Evolutionary conservation across 345 rosid genomes (phyloP).

Genomic region (Salix viminalis): DNA sequence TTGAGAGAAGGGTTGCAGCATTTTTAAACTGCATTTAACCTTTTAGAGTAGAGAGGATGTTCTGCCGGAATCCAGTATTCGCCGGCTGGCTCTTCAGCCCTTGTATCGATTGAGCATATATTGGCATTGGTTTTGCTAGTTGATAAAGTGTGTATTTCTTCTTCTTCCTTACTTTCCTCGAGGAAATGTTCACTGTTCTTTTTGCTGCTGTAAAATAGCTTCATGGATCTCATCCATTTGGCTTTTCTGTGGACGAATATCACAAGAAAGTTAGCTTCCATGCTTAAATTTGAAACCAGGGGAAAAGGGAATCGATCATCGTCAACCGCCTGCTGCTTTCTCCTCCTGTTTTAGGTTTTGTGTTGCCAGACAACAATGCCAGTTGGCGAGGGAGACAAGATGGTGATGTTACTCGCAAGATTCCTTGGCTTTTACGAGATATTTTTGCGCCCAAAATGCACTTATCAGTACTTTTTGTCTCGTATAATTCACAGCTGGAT

Average conservation of each 20-base stretch:
- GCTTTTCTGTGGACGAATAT: not conserved
- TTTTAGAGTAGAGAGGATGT: slow-evolving; percentile 9
- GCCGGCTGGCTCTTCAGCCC: not conserved
- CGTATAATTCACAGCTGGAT: not conserved
- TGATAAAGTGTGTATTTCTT: not conserved
- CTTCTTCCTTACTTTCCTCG: not conserved
- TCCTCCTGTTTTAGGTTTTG: not conserved
- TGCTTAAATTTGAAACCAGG: not conserved
- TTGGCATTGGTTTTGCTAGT: slow-evolving; percentile 2
- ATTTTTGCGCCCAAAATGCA: not conserved
- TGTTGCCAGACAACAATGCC: not conserved
- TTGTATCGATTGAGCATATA: not conserved
- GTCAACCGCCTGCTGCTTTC: not conserved
- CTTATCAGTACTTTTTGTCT: not conserved
- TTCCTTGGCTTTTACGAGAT: not conserved
- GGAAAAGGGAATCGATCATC: too few species aligned
- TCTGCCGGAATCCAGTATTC: not conserved
- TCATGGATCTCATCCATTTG: not conserved
- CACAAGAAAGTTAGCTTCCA: not conserved
- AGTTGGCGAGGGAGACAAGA: not conserved
- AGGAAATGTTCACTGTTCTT: not conserved
- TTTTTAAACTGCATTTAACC: slow-evolving; percentile 42
- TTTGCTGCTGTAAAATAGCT: not conserved
- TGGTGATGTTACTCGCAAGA: not conserved
- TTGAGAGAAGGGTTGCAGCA: slow-evolving; percentile 40